Evolutionary conservation across 2,329 filamentous ascomycete genomes (phyloP), one percentile per base, ranked within the genome.

Genomic region (Epicoccum nigrum): DNA sequence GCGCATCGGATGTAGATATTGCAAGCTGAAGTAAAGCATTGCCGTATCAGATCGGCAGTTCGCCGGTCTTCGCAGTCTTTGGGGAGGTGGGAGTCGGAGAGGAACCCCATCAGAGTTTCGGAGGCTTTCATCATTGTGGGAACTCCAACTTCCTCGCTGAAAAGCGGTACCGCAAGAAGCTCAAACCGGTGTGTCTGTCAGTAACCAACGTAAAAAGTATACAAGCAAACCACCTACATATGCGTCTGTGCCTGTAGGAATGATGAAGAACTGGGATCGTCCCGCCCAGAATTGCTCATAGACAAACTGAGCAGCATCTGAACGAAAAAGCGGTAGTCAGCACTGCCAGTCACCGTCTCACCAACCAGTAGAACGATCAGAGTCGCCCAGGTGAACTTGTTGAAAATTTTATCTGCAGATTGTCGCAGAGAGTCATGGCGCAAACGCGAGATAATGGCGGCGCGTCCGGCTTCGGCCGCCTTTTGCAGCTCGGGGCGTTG

Each of bases 321-420:
- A 0, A 76, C 54, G 0, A 77, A 60, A 41, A 73, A 73, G 0
- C 54, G 55, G 39, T 71, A 77, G 25, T 76, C 75, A 16, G 64
- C 64, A 3, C 73, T 72, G 1, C 73, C 74, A 0, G 74, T 77
- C 6, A 77, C 74, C 0, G 74, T 76, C 12, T 77, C 75, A 0
- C 75, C 75, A 0, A 77, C 74, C 0, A 77, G 55, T 1, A 77
- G 62, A 0, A 77, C 68, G 1, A 76, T 54, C 9, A 77, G 59
- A 0, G 73, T 76, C 0, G 72, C 71, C 55, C 74, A 67, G 2
- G 69, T 75, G 9, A 65, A 74, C 0, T 68, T 63, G 25, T 66
- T 74, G 53, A 76, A 75, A 0, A 76, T 62, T n/a, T 48, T 51
- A 7, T 65, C 55, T 0, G 64, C 61, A 2, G 62, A 58, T 1